Evolutionary conservation across 768 basidiomycete species (phyloP).

Genomic region (Podaxis rugospora): DNA sequence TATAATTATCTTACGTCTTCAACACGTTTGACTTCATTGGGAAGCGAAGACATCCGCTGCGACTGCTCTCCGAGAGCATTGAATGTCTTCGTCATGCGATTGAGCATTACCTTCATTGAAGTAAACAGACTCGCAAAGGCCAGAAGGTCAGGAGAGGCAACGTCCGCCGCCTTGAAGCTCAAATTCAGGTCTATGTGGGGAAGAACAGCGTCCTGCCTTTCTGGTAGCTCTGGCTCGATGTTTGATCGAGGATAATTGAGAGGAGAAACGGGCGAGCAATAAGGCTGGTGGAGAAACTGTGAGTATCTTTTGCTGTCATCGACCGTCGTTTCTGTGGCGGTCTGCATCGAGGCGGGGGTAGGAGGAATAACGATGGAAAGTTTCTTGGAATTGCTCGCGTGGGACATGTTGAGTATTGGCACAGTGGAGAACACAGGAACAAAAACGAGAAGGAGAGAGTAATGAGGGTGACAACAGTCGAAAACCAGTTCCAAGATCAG

Average conservation of each 20-base stretch:
- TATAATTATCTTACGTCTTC: slow-evolving; percentile 34
- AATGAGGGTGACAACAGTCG: no score
- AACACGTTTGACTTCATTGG: slow-evolving; percentile 38
- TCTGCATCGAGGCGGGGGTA: slow-evolving; percentile 12
- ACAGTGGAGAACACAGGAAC: background rate
- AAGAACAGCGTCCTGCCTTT: background rate
- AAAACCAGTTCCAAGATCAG: background rate
- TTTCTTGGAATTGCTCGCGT: slow-evolving; percentile 13
- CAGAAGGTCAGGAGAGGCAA: slow-evolving; percentile 33
- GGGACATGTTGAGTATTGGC: background rate
- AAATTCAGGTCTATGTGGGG: background rate
- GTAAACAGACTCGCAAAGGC: slow-evolving; percentile 41
- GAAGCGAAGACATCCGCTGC: slow-evolving; percentile 36
- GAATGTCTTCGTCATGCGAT: slow-evolving; percentile 36
- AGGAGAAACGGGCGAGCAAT: slow-evolving; percentile 2
- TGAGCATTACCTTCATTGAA: slow-evolving; percentile 41
- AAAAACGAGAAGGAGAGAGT: background rate
- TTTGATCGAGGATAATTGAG: background rate
- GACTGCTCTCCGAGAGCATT: slow-evolving; percentile 43
- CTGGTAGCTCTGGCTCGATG: background rate
- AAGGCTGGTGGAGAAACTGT: slow-evolving; percentile 6
- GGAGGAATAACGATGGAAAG: slow-evolving; percentile 24
- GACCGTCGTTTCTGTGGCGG: slow-evolving; percentile 7
- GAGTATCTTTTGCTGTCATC: background rate
- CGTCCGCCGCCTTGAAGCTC: slow-evolving; percentile 15